These are phyloP conservation scores for Saccharomyces hybrid DNA, from an alignment of 1,139 yeast genomes.

Conservation along the genomic window DNA sequence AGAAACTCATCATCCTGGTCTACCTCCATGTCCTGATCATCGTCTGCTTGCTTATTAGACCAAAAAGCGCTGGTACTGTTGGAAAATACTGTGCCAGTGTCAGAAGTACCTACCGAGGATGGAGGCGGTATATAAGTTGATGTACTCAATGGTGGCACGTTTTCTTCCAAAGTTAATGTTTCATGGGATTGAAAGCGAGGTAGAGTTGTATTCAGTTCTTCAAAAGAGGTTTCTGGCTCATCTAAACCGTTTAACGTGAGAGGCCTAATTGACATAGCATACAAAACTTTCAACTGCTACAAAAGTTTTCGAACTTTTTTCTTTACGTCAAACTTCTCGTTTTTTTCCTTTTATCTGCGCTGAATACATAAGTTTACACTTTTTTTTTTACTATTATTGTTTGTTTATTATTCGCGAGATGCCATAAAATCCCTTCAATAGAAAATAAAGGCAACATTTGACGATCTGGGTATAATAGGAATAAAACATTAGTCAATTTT, in stretches of 20 bases:
- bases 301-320: background rate
- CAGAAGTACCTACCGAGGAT: constrained; percentile 27
- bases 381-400: background rate
- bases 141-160: constrained; percentile 5
- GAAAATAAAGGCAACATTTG: background rate
- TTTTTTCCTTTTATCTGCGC: background rate
- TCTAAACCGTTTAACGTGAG: constrained; percentile 15
- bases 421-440: background rate
- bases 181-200: constrained; percentile 2
- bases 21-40: constrained; percentile 18
- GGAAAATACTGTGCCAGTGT: constrained; percentile 25
- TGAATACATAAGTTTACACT: background rate
- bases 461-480: background rate
- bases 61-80: constrained; percentile 8
- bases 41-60: constrained; percentile 4
- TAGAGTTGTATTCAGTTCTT: constrained; percentile 28
- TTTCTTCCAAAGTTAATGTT: constrained; percentile 4
- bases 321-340: background rate
- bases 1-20: constrained; percentile 23
- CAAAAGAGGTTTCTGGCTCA: constrained; percentile 28
- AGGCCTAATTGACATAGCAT: constrained; percentile 20
- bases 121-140: constrained; percentile 14
- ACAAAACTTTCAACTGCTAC: background rate
- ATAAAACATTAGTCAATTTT: background rate
- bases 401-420: constrained; percentile 1